phyloP scores from a whole-genome alignment of 768 basidiomycete species.

The Psilocybe cyanescens region DNA sequence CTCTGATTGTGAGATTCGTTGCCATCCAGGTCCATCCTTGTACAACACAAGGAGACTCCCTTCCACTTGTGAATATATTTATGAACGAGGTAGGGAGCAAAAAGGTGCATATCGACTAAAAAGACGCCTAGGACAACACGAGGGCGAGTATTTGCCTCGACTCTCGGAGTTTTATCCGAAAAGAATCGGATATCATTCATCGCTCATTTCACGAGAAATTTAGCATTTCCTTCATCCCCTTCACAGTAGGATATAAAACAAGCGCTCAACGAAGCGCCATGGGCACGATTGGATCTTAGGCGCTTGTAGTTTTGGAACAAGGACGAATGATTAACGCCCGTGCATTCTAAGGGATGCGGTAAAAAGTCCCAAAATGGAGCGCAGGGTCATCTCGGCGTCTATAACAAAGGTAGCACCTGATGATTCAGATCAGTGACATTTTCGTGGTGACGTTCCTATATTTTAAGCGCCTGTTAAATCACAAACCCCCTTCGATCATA shows the following conservation, averaged over 20 bases:
- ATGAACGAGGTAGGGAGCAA: not conserved
- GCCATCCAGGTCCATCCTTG: not conserved
- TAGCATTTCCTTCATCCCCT: not conserved
- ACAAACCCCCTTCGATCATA: not conserved
- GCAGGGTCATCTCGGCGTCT: constrained; percentile 12
- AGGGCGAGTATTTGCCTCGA: not conserved
- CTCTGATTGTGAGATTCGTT: not conserved
- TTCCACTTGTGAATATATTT: not conserved
- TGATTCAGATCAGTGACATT: constrained; percentile 8
- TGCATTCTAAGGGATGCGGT: not conserved
- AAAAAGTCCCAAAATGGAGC: not conserved
- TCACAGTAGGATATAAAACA: not conserved
- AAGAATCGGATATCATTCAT: constrained; percentile 12
- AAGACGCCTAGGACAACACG: constrained; percentile 2
- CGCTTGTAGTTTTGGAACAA: constrained; percentile 6
- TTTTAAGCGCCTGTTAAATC: constrained; percentile 16
- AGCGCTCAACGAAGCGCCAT: constrained; percentile 9
- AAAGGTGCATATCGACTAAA: not conserved
- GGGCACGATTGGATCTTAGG: constrained; percentile 4
- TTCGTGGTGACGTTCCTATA: not conserved
- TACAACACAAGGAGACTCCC: not conserved
- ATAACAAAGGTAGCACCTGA: not conserved
- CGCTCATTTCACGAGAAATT: not conserved
- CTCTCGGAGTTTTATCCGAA: constrained; percentile 16
- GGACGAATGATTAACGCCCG: constrained; percentile 8